Evolutionary conservation across 371 early-diverging fungal species (phyloP).

Genomic region (Lichtheimia corymbifera): DNA sequence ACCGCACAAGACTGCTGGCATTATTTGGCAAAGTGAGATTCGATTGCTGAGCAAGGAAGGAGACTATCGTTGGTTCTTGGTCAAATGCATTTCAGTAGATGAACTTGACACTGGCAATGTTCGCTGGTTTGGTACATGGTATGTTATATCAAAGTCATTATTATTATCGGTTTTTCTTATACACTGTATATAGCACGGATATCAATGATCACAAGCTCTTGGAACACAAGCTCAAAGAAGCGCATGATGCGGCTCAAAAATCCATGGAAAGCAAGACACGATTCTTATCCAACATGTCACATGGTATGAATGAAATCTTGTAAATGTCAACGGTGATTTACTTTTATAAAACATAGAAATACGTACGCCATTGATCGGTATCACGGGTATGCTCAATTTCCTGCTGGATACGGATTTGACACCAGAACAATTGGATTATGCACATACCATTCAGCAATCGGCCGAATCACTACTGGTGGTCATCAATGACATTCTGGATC

Average conservation of each 20-base stretch:
- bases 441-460: slow-evolving; percentile 65
- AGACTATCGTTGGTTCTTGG: slow-evolving; percentile 64
- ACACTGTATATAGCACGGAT: slow-evolving; percentile 42
- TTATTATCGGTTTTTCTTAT: not conserved
- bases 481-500: slow-evolving; percentile 73
- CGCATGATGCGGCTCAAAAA: slow-evolving; percentile 68
- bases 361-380: slow-evolving; percentile 67
- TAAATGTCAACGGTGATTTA: not conserved
- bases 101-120: slow-evolving; percentile 56
- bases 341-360: slow-evolving; percentile 41
- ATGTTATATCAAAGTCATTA: slow-evolving; percentile 10
- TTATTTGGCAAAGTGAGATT: slow-evolving; percentile 59
- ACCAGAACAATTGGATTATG: slow-evolving; percentile 66
- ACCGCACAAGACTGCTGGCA: slow-evolving; percentile 45
- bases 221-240: slow-evolving; percentile 68
- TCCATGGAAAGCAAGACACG: slow-evolving; percentile 72
- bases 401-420: slow-evolving; percentile 64
- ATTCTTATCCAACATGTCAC: slow-evolving; percentile 70
- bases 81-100: slow-evolving; percentile 65
- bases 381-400: slow-evolving; percentile 69
- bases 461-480: slow-evolving; percentile 64
- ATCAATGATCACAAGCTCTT: slow-evolving; percentile 66
- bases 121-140: slow-evolving; percentile 72
- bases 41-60: slow-evolving; percentile 52
- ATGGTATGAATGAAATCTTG: slow-evolving; percentile 35